phyloP scores from a whole-genome alignment of 1,284 basidiomycete genomes.

The Schizophyllum commune region DNA sequence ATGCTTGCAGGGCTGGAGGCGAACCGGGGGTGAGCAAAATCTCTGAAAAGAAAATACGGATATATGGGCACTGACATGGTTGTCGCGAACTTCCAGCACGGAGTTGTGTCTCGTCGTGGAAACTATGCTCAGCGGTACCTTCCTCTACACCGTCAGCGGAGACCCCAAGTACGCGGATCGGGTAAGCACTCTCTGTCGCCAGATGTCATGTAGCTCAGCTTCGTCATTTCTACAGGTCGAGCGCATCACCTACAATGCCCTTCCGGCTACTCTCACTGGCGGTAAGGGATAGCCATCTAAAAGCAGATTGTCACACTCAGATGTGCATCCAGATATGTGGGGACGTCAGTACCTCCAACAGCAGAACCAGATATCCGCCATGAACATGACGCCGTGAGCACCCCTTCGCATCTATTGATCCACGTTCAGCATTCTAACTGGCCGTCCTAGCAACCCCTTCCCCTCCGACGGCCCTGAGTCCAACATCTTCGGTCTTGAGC shows the following conservation, averaged over 20 bases:
- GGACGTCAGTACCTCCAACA: conserved; percentile 53
- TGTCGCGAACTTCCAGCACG: conserved; percentile 8
- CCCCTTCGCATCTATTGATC: conserved; percentile 1
- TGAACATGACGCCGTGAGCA: conserved; percentile 48
- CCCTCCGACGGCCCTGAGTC: conserved; percentile 46
- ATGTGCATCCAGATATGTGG: conserved; percentile 42
- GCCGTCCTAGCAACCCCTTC: conserved; percentile 38
- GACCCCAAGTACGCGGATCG: conserved; percentile 49
- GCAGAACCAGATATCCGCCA: conserved; percentile 50
- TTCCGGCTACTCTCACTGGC: conserved; percentile 47
- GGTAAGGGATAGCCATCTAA: too few species aligned
- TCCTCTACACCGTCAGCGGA: conserved; percentile 49
- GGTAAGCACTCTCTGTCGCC: conserved; percentile 20
- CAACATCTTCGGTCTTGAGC: conserved; percentile 47
- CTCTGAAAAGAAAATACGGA: background rate
- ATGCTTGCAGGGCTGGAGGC: conserved; percentile 50
- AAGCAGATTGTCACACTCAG: too few species aligned
- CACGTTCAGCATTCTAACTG: background rate
- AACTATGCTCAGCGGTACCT: conserved; percentile 35
- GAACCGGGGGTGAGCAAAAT: conserved; percentile 37
- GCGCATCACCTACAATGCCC: conserved; percentile 49
- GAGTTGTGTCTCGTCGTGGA: conserved; percentile 1
- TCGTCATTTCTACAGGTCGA: conserved; percentile 33
- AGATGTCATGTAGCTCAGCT: background rate
- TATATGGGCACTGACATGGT: too few species aligned